Evolutionary conservation across 345 rosid species (phyloP), one percentile per base, ranked within the genome.

Genomic region (Populus euphratica): DNA sequence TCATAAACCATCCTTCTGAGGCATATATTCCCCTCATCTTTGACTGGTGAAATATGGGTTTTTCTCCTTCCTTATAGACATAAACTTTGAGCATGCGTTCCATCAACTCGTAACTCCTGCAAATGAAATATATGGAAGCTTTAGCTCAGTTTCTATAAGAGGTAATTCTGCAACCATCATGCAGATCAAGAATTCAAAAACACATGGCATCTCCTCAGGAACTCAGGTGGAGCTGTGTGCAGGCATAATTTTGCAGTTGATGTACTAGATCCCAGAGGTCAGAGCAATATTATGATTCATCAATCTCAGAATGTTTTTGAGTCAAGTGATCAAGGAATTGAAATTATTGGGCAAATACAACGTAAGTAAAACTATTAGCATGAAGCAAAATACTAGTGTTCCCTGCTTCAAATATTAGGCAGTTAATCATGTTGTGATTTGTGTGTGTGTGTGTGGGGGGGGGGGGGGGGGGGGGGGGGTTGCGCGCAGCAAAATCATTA

Each of bases 1-100:
- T 94, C 92, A 94, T 87, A 76, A 94, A 92, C 98, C 98, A 91
- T 75, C 97, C 98, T 86, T 93, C 97, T 5, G 97, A 91, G 13
- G 97, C 94, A 79, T 93, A 94, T 59, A 91, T 91, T 68, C 97
- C 98, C 77, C 95, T 88, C 87, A 81, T 84, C 75, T 49, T 80
- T 59, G 97, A 86, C 66, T 81, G 88, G 81, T 91, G 99, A 77
- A 95, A 93, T 83, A 90, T 81, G 9, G 97, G 97, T 79, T 89
- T 95, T 71, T 62, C 86, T 70, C 98, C 99, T 88, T 95, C 98
- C 72, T 86, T 90, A 75, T 93, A 95, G 41, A 90, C 79, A 82
- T 89, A 95, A 65, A 95, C 91, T 85, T 79, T 95, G 62, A 95
- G 93, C 50, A 78, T 78, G 76, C 80, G 83, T 83, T 90, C 97